A percentile compares a stretch with the other conserved stretches of the same genome.
Evolutionary conservation across 2,329 filamentous ascomycete genomes (phyloP).

Genomic region (Nothophoma quercina): DNA sequence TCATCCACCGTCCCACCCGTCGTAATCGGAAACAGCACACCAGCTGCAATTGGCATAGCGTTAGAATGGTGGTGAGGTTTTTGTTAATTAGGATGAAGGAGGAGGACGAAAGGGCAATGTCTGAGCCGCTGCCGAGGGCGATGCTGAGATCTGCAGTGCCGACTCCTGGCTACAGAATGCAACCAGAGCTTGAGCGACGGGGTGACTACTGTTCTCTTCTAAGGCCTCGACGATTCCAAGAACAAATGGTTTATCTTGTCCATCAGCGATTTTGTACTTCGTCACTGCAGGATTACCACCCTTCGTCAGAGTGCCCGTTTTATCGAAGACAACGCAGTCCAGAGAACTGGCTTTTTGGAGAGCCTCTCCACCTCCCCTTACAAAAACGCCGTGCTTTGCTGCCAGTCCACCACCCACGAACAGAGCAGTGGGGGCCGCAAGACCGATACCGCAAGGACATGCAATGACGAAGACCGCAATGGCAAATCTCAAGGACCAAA

Average conservation of each 20-base stretch:
- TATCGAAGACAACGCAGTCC: conserved; percentile 85
- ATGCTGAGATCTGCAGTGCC: conserved; percentile 84
- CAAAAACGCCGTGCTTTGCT: conserved; percentile 79
- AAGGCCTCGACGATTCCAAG: conserved; percentile 66
- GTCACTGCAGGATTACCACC: conserved; percentile 75
- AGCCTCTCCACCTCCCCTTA: conserved; percentile 83
- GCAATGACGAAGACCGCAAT: conserved; percentile 89
- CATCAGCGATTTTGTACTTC: conserved; percentile 53
- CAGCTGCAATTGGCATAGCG: conserved; percentile 83
- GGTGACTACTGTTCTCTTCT: conserved; percentile 77
- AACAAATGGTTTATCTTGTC: conserved; percentile 46
- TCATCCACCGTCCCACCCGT: conserved; percentile 56
- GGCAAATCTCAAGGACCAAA: conserved; percentile 81
- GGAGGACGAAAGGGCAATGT: conserved; percentile 82
- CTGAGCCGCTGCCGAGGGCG: conserved; percentile 79
- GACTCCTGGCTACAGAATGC: conserved; percentile 64
- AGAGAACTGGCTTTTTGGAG: conserved; percentile 84
- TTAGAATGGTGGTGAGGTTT: conserved; percentile 73
- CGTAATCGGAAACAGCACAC: conserved; percentile 73
- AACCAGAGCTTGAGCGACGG: conserved; percentile 74
- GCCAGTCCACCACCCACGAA: conserved; percentile 84
- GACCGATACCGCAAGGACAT: conserved; percentile 82
- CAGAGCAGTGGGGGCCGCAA: conserved; percentile 84
- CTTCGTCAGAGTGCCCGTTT: conserved; percentile 83
- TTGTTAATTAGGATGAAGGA: conserved; percentile 82